These are phyloP conservation scores for Linum lewisii DNA, from an alignment of 345 rosid species.

Conservation along the genomic window DNA sequence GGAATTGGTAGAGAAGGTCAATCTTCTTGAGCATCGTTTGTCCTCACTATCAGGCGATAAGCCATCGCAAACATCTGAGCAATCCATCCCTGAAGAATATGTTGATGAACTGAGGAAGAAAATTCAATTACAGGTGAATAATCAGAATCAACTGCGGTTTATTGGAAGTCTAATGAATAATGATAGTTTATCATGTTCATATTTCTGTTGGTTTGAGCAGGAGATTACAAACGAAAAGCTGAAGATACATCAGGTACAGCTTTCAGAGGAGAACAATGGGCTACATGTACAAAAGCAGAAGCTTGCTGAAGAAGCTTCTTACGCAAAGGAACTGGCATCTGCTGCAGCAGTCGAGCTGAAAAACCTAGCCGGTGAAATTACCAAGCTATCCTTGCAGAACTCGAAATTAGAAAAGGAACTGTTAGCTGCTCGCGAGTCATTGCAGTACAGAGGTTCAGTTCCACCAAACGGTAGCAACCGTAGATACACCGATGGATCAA, in stretches of 20 bases:
- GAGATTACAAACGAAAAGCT: conserved; percentile 75
- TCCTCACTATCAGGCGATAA: conserved; percentile 43
- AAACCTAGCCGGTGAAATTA: conserved; percentile 89
- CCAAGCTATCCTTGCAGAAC: conserved; percentile 73
- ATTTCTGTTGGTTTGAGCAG: conserved; percentile 29
- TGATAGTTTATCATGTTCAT: conserved; percentile 3
- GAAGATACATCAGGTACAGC: conserved; percentile 72
- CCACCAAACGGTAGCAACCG: conserved; percentile 56
- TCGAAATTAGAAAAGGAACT: conserved; percentile 77
- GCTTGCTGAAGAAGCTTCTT: conserved; percentile 91
- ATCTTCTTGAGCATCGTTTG: conserved; percentile 55
- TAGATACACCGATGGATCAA: conserved; percentile 48
- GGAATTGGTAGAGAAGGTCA: conserved; percentile 73
- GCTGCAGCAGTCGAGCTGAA: conserved; percentile 99
- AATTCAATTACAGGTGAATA: conserved; percentile 65
- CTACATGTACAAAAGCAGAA: conserved; percentile 78
- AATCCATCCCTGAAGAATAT: conserved; percentile 35
- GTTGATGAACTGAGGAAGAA: conserved; percentile 63
- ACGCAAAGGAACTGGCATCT: conserved; percentile 93
- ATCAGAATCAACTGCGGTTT: not conserved
- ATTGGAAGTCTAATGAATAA: too few relatives aligned
- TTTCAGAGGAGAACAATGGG: conserved; percentile 87
- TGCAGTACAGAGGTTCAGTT: conserved; percentile 46
- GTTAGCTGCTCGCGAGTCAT: conserved; percentile 55
- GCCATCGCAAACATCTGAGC: conserved; percentile 33